A percentile compares a stretch with the other conserved stretches of the same genome.
Conservation (phyloP, 257 asterid species). For the Nicotiana knightiana region DNA sequence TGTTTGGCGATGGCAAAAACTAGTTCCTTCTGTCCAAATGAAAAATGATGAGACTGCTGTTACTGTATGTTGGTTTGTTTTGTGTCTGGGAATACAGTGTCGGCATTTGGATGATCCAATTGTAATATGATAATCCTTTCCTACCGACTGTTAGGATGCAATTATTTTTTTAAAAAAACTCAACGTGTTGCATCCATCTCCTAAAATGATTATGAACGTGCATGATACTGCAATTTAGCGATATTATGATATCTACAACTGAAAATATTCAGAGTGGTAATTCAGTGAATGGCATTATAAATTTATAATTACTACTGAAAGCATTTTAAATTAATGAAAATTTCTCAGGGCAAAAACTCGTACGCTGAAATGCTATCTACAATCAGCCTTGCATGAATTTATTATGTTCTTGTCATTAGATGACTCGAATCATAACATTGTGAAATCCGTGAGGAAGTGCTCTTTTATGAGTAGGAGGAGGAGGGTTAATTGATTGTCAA, state of each 20-base stretch:
- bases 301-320: background rate
- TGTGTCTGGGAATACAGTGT: background rate
- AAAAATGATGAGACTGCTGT: background rate
- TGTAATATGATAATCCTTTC: background rate
- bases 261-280: background rate
- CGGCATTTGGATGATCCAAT: background rate
- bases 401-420: background rate
- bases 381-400: background rate
- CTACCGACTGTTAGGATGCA: background rate
- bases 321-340: background rate
- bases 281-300: background rate
- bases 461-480: background rate
- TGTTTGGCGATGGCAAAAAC: slow-evolving; percentile 15
- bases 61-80: slow-evolving; percentile 2
- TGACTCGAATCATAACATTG: background rate
- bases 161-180: background rate
- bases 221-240: background rate
- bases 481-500: background rate
- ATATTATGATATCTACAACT: background rate
- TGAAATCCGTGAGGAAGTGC: background rate
- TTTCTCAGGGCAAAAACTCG: background rate
- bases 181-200: background rate
- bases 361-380: background rate
- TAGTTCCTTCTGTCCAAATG: background rate
- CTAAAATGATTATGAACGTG: background rate